phyloP scores from a whole-genome alignment of 768 basidiomycete genomes.

The Solioccasus polychromus region DNA sequence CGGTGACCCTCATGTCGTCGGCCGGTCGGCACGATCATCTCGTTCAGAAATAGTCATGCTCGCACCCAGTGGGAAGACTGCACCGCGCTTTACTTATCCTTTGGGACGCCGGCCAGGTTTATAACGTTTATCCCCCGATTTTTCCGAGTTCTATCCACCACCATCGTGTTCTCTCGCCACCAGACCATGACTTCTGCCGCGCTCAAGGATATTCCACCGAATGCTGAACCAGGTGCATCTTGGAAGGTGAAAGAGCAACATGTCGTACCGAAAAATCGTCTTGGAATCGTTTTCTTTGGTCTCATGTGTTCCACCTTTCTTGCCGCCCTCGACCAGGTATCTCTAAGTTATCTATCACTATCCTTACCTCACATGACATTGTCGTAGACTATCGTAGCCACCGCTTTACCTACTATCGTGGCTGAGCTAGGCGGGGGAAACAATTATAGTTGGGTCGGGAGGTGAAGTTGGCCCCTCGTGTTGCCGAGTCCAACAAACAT shows the following conservation, averaged over 20 bases:
- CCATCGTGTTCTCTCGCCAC: not conserved
- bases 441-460: not conserved
- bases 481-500: not conserved
- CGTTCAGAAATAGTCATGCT: constrained; percentile 14
- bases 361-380: not conserved
- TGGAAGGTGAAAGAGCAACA: constrained; percentile 30
- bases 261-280: not conserved
- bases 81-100: not conserved
- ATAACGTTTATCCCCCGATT: too few relatives aligned
- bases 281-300: not conserved
- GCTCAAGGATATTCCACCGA: not conserved
- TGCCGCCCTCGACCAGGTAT: not conserved
- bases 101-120: too few relatives aligned
- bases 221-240: constrained; percentile 27
- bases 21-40: constrained; percentile 3
- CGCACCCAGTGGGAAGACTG: constrained; percentile 7
- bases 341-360: not conserved
- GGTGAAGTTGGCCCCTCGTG: not conserved
- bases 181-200: constrained; percentile 7
- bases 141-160: too few relatives aligned
- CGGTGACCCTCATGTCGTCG: not conserved
- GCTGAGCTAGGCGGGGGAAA: not conserved
- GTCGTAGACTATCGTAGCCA: not conserved
- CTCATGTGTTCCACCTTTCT: not conserved
- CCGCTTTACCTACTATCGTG: not conserved